These are phyloP conservation scores for Hymenoscyphus linearis DNA, from an alignment of 2,329 filamentous ascomycete species.

Conservation along the genomic window DNA sequence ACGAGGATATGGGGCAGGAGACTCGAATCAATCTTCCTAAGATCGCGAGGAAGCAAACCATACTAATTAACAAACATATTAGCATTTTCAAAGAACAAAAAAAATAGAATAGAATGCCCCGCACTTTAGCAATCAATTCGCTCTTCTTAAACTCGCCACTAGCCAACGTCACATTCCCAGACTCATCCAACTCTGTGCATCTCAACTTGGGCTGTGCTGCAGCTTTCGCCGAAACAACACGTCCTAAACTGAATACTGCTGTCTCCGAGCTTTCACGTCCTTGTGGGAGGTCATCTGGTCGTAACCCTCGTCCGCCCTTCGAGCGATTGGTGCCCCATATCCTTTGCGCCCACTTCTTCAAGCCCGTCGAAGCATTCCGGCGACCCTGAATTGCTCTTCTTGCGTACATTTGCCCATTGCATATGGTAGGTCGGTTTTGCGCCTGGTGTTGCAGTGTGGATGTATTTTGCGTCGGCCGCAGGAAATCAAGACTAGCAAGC, in stretches of 20 bases:
- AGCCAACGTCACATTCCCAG: conserved; percentile 84
- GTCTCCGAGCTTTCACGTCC: conserved; percentile 49
- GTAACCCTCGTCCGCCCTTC: conserved; percentile 35
- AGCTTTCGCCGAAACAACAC: conserved; percentile 68
- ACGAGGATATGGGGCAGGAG: conserved; percentile 93
- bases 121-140: conserved; percentile 88
- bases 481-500: conserved; percentile 26
- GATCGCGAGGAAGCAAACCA: conserved; percentile 84
- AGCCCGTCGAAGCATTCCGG: conserved; percentile 17
- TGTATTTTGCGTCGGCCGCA: conserved; percentile 19
- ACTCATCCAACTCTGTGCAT: conserved; percentile 92
- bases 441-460: conserved; percentile 3
- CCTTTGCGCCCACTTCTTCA: conserved; percentile 23
- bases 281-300: conserved; percentile 55
- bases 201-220: conserved; percentile 79
- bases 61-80: conserved; percentile 51
- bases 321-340: conserved; percentile 20
- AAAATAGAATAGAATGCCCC: conserved; percentile 18
- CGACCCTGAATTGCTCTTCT: conserved; percentile 6
- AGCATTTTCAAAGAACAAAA: conserved; percentile 14
- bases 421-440: neutral
- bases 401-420: neutral
- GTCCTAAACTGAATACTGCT: conserved; percentile 63
- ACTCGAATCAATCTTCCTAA: conserved; percentile 96
- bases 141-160: conserved; percentile 97